Evolutionary conservation across 192 early-diverging fungal species (phyloP), one percentile per base, ranked within the genome.

Genomic region (Coemansia sp.): DNA sequence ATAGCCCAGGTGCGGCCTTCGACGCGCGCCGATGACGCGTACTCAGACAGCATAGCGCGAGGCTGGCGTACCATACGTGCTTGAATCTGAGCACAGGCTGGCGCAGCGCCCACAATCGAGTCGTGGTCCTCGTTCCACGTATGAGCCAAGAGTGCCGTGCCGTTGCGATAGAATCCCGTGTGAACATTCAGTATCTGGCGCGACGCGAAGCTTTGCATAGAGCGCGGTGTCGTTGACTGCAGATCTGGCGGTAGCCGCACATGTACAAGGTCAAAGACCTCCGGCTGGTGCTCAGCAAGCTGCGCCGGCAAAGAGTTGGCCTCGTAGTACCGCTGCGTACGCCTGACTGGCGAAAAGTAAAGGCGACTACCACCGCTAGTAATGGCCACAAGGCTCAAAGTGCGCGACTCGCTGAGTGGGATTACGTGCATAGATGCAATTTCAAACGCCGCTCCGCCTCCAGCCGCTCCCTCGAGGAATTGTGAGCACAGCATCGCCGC

Each of bases 1-100:
- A 98, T 92, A 9, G 88, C 89, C 88, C 92, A 91, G 2, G 92
- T 91, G 62, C 91, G 92, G 18, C 95, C 95, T 58, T 93, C 89
- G 16, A 94, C 68, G 11, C 83, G 80, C 35, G 83, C 60, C 16
- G 73, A 60, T 39, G 84, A 79, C 3, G 72, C 72, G 27, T 84
- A 69, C 75, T 89, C 88, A 10, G 67, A 69, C 59, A 89, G 63
- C 2, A 62, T 68, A 13, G 74, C 64, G 24, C 83, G 73, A 0
- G 74, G 75, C 58, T 73, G 70, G 30, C 70, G 68, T 0, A 67
- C 67, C 1, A 59, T 64, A 27, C 74, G 68, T 3, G 77, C 66
- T 30, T 81, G 76, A 2, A 88, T 76, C 52, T 74, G 82, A 16
- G 92, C 91, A 47, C 86, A 82, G 49, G 94, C 86, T 6, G 90